Base-by-base conservation (phyloP, 495 filamentous ascomycete genomes). In the Xylaria flabelliformis region DNA sequence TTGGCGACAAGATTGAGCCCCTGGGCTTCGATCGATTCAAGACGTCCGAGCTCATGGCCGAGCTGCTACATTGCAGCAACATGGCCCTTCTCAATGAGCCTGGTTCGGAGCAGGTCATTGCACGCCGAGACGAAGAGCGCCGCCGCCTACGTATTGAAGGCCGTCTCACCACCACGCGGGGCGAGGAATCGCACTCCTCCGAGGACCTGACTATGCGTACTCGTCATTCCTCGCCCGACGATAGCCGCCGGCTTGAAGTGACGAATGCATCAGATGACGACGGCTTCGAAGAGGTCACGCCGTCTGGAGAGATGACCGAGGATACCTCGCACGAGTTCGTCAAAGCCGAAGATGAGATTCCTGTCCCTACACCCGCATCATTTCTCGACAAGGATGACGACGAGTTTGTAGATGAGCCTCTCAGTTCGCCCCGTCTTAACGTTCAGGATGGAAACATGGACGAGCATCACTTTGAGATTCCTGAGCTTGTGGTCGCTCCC, bases 11-110 rank as follows among this genome's bases (percentile, higher is more conserved):
- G 78, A 97, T 98, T 69, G 95, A 99, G 82, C 95, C 97, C 9
- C 85, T 99, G 21, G 97, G 96, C 2, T 99, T 99, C 76, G 96
- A 99, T 80, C 87, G 96, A 12, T 99, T 99, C 85, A 99, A 99
- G 85, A 97, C 96, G 0, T 99, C 97, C 78, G 96, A 99, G 81
- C 85, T 99, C 74, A 98, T 99, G 97, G 96, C 96, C 2, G 96
- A 99, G 77, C 85, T 99, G 56, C 82, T 99, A 44, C 96, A 99
- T 78, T 99, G 96, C 82, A 98, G 97, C 82, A 99, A 99, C 76
- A 99, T 99, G 96, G 94, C 91, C 9, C 85, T 99, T 61, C 84
- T 99, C 67, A 99, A 99, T 76, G 95, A 98, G 80, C 85, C 90
- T 19, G 97, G 97, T 29, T 94, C 94, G 41, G 96, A 99, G 75